Evolutionary conservation across 2,329 filamentous ascomycete genomes (phyloP).

Genomic region (Fusarium sp.): DNA sequence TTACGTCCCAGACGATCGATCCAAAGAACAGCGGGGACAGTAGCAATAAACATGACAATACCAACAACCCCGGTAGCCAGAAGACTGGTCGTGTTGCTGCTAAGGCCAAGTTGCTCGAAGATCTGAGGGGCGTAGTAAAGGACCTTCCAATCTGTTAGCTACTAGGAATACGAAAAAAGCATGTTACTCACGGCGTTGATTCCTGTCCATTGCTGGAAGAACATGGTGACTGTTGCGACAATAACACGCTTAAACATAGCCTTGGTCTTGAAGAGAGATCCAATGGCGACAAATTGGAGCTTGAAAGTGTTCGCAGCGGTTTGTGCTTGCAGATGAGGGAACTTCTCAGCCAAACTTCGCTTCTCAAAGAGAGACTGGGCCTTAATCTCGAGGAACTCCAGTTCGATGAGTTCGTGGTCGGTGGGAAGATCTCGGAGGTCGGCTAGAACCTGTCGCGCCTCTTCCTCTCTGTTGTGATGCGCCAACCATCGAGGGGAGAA

Average conservation of each 20-base stretch:
- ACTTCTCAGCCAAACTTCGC: conserved; percentile 35
- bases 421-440: conserved; percentile 69
- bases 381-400: conserved; percentile 88
- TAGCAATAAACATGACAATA: conserved; percentile 77
- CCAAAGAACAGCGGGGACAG: conserved; percentile 75
- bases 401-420: conserved; percentile 75
- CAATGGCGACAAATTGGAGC: conserved; percentile 76
- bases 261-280: conserved; percentile 72
- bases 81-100: conserved; percentile 64
- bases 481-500: conserved; percentile 83
- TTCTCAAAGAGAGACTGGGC: conserved; percentile 84
- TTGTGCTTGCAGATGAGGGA: conserved; percentile 13
- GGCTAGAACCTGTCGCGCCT: conserved; percentile 74
- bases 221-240: conserved; percentile 73
- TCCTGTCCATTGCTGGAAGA: conserved; percentile 65
- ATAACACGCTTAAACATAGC: conserved; percentile 76
- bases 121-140: conserved; percentile 80
- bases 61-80: conserved; percentile 79
- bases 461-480: conserved; percentile 76
- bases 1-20: conserved; percentile 75
- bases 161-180: fast-evolving
- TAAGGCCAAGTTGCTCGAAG: conserved; percentile 74
- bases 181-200: conserved; percentile 64
- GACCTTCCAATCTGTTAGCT: conserved; percentile 24
- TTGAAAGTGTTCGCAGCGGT: conserved; percentile 67